Base-by-base conservation (phyloP, 345 rosid species). In the Crucihimalaya himalaica region DNA sequence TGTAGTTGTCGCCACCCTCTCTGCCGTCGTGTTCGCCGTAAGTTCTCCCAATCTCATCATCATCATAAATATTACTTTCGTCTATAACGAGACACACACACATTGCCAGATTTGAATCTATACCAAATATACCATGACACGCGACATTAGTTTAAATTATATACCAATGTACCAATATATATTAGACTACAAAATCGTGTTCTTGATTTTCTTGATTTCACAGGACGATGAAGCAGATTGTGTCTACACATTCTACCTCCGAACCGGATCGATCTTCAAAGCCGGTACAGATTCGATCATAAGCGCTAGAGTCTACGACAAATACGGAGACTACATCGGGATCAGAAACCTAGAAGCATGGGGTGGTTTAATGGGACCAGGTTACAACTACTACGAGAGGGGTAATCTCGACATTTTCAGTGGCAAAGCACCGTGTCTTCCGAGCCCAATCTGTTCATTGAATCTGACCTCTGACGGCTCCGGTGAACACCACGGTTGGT, bases 361-460 rank as follows among this genome's bases (percentile, higher is more conserved):
- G 97, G 99, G 96, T 2, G 99, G 99, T 6, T 54, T 95, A n/a
- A 90, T 95, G 98, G 88, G 78, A 2, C 67, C 81, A 8, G 86
- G 80, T 0, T 68, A 95, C 88, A 80, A 85, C 78, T 90, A 92
- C 80, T 95, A 68, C 83, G 99, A 95, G 89, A 84, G 97, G 79
- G 88, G 98, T 16, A 90, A 92, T 80, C 68, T 95, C 31, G 98
- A 95, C 81, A 83, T 95, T 62, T 92, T 95, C 85, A 86, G 92
- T 23, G 97, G 99, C 0, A 74, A 80, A 58, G 92, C 84, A 4
- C 80, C 80, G 1, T 95, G 97, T 81, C 72, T 95, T 54, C 10
- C 21, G 9, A 63, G 69, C 0, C 86, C 91, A 1, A 31, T 87
- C 12, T 95, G 99, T 69, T 87, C 92, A 5, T 5, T 95, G 63